Base-by-base conservation (phyloP, 768 basidiomycete species). In the Auriscalpium vulgare region DNA sequence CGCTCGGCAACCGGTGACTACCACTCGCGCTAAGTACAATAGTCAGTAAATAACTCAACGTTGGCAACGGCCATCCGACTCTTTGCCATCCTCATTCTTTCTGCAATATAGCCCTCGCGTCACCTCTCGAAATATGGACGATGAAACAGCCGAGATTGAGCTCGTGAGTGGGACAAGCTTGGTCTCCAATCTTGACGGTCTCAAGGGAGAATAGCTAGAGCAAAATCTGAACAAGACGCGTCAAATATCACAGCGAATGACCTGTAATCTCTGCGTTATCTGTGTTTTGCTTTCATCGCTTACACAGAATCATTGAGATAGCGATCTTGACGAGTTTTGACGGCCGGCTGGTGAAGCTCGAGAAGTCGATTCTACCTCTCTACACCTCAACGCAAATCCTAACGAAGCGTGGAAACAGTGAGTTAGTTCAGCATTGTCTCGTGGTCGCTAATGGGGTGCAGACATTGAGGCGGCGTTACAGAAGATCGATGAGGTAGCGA, bases 201-300 rank as follows among this genome's bases (percentile, higher is more conserved):
- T 43, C 3, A 43, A 13, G 14, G 14, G 13, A 43, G 14, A 13
- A 13, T 14, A 90, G 90, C 78, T 93, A 10, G 88, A 93, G 71
- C 91, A 92, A 69, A 91, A 92, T 66, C 74, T 93, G 45, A 84
- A 87, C 69, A 92, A 91, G 71, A 92, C 90, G 0, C 80, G 81
- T 19, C 88, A 88, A 64, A 87, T 90, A 58, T 91, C 90, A 1
- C 86, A 87, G 64, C 77, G 88, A 51, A 92, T 93, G 90, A 91
- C 82, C 58, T 81, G 89, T 92, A 37, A n/a, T 37, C 35, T 44
- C 19, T 19, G 72, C 54, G 87, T 64, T 21, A 4, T 34, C 66
- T 44, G n/a, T 38, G 34, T 19, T 3, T 9, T 51, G 53, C 38
- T 10, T 21, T 13, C 13, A 43, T 56, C 23, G 47, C 46, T 50